These are phyloP conservation scores for Annulohypoxylon truncatum DNA, from an alignment of 2,329 filamentous ascomycete genomes.

Conservation along the genomic window DNA sequence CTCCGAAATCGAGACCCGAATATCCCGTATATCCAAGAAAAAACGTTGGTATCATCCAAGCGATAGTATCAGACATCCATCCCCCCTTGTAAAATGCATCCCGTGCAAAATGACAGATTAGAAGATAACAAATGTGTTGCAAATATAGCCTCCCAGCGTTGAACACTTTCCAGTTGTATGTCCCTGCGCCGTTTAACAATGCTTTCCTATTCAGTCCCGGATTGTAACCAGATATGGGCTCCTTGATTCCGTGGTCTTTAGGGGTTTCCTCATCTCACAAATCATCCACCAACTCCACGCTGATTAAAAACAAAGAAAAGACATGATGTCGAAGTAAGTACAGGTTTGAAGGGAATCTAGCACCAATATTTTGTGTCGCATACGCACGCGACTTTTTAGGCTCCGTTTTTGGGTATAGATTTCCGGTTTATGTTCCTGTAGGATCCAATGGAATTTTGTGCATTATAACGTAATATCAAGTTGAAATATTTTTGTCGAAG, in stretches of 20 bases:
- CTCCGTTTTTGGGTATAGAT: slow-evolving; percentile 28
- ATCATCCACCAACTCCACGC: slow-evolving; percentile 51
- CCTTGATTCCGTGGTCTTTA: slow-evolving; percentile 41
- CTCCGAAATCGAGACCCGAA: slow-evolving; percentile 40
- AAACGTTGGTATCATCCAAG: slow-evolving; percentile 52
- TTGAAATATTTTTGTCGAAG: slow-evolving; percentile 32
- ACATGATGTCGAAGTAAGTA: slow-evolving; percentile 46
- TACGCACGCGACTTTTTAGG: slow-evolving; percentile 32
- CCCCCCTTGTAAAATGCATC: slow-evolving; percentile 41
- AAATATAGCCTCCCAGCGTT: slow-evolving; percentile 37
- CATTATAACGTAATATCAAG: slow-evolving; percentile 40
- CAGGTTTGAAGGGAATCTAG: slow-evolving; percentile 41
- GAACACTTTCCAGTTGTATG: slow-evolving; percentile 43
- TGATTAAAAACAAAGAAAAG: slow-evolving; percentile 47
- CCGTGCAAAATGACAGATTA: slow-evolving; percentile 44
- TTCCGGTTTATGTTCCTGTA: slow-evolving; percentile 31
- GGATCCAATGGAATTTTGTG: slow-evolving; percentile 38
- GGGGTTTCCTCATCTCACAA: slow-evolving; percentile 43
- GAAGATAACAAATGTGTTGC: slow-evolving; percentile 39
- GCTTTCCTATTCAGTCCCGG: slow-evolving; percentile 42
- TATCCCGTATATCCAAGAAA: slow-evolving; percentile 38
- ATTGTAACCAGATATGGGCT: slow-evolving; percentile 39
- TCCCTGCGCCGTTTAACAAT: slow-evolving; percentile 50
- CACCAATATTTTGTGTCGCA: slow-evolving; percentile 39
- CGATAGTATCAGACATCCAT: slow-evolving; percentile 47